Percentiles rank a stretch among this genome's conserved stretches.
Evolutionary conservation across 1,284 basidiomycete species (phyloP).

Genomic region (Takashimella koratensis): DNA sequence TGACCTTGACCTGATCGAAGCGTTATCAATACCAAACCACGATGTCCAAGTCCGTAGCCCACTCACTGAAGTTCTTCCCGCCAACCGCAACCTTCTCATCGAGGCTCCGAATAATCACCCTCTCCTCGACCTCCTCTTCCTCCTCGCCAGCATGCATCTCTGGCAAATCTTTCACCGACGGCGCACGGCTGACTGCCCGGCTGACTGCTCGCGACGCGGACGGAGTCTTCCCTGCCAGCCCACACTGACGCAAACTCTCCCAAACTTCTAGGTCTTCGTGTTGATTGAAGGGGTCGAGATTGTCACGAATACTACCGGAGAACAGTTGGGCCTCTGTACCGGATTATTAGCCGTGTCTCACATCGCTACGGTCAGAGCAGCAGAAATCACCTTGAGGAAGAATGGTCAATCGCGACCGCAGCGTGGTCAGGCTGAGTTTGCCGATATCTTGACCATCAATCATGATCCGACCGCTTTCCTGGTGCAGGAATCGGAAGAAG

Average conservation of each 20-base stretch:
- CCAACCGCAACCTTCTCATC: constrained; percentile 54
- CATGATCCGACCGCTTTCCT: constrained; percentile 45
- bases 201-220: constrained; percentile 30
- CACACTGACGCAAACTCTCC: constrained; percentile 53
- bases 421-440: constrained; percentile 49
- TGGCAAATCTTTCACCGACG: neutral
- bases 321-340: constrained; percentile 49
- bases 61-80: constrained; percentile 45
- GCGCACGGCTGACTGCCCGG: constrained; percentile 23
- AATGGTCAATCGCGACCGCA: constrained; percentile 54
- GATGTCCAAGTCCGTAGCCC: neutral
- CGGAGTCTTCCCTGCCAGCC: constrained; percentile 46
- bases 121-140: constrained; percentile 36
- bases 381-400: constrained; percentile 50
- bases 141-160: constrained; percentile 8
- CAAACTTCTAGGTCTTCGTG: constrained; percentile 54
- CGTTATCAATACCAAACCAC: no score
- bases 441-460: constrained; percentile 54
- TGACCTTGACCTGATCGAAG: constrained; percentile 53
- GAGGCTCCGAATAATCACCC: constrained; percentile 52
- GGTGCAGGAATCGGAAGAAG: constrained; percentile 54
- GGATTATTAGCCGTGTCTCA: constrained; percentile 4
- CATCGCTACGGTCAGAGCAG: neutral
- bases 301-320: constrained; percentile 50
- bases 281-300: constrained; percentile 52